Base-by-base conservation (phyloP, 208 protist genomes). In the Trypanosoma brucei region DNA sequence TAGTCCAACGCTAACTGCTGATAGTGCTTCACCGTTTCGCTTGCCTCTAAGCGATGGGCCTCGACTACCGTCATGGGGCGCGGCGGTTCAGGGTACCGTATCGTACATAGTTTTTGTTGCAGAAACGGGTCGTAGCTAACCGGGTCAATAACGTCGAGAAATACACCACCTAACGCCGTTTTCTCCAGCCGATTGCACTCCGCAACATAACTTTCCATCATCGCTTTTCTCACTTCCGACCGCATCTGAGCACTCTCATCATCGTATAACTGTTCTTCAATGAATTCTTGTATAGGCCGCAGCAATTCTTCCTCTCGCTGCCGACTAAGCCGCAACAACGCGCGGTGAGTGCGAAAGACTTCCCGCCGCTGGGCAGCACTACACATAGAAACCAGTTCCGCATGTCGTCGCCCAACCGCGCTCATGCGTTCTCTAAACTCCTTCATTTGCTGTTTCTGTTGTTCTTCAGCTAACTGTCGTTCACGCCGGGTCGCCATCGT, bases 301-400 rank as follows among this genome's bases (percentile, higher is more conserved):
- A 70, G 57, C 46, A 76, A 60, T 3, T 63, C 55, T 2, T 40
- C n/a, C 61, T 72, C 70, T 62, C 70, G 75, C 40, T 48, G 30
- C 5, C 65, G 65, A n/a, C 65, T 44, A 33, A 70, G 11, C 9
- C 14, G 22, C 13, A 58, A 64, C 31, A 63, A 54, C 9, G 66
- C 61, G 3, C 70, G 69, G 9, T 37, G 59, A 36, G 34, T 40
- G 37, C 68, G 61, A 7, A 22, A 35, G 14, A 33, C 30, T 14
- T 46, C 52, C 53, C 61, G 34, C 22, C 39, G n/a, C 53, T 54
- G 36, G 35, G 70, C 40, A 0, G 13, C 44, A 3, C 49, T 42
- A 42, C 62, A 68, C 39, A 59, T 40, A n/a, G 53, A 34, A 22
- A 62, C 37, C 35, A 76, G 33, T 30, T 49, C 53, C 22, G 59